Conservation (phyloP, 805 yeast genomes). For the Brettanomyces custersianus region DNA sequence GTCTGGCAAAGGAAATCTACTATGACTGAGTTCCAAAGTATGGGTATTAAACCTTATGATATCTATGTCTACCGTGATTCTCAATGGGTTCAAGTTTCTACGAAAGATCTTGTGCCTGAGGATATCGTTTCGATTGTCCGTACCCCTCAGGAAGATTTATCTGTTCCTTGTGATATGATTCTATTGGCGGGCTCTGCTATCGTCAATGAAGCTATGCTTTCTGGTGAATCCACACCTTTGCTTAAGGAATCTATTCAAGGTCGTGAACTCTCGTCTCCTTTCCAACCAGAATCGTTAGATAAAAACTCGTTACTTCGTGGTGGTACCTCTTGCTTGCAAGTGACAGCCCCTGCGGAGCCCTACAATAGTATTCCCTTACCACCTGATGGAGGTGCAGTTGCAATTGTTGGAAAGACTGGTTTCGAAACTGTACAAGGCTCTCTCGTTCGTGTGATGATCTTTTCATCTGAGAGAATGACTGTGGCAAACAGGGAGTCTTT, state of each 20-base stretch:
- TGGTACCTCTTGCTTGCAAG: slow-evolving; percentile 94
- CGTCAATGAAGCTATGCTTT: slow-evolving; percentile 97
- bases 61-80: slow-evolving; percentile 64
- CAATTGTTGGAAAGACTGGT: slow-evolving; percentile 89
- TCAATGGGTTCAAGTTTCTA: slow-evolving; percentile 61
- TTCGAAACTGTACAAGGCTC: slow-evolving; percentile 98
- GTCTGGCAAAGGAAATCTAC: slow-evolving; percentile 95
- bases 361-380: slow-evolving; percentile 44
- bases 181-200: slow-evolving; percentile 86
- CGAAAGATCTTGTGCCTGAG: slow-evolving; percentile 80
- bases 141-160: slow-evolving; percentile 76
- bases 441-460: slow-evolving; percentile 94
- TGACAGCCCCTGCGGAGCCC: slow-evolving; percentile 51
- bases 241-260: slow-evolving; percentile 84
- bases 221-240: slow-evolving; percentile 96
- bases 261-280: slow-evolving; percentile 61
- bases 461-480: slow-evolving; percentile 90
- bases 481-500: slow-evolving; percentile 94
- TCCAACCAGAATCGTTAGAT: slow-evolving; percentile 77
- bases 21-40: slow-evolving; percentile 88
- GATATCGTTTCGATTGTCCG: slow-evolving; percentile 83
- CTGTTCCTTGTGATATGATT: slow-evolving; percentile 89
- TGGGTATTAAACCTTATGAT: slow-evolving; percentile 91
- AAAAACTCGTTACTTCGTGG: slow-evolving; percentile 86
- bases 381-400: slow-evolving; percentile 90